Base-by-base conservation (phyloP, 1,139 yeast genomes). In the Torulaspora globosa region DNA sequence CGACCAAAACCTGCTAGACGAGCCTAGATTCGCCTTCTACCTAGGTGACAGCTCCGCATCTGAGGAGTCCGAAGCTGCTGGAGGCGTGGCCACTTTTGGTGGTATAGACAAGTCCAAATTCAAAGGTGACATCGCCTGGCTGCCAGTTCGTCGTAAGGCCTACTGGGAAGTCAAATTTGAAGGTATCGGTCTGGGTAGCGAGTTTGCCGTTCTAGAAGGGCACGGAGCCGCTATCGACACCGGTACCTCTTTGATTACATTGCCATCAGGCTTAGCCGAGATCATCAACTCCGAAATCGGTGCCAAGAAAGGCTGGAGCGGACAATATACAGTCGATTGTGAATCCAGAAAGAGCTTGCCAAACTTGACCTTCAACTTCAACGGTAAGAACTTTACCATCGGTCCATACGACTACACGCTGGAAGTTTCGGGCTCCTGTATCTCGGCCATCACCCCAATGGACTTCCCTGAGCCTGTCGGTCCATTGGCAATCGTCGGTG, bases 141-240 rank as follows among this genome's bases (percentile, higher is more conserved):
- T 92, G 70, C 98, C 98, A 48, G 94, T 92, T 51, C 88, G 98
- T 75, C 87, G 98, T 78, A 87, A 90, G 81, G 98, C 97, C 31
- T 92, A 92, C 78, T 92, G 98, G 98, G 98, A 92, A 75, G 98
- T 92, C 51, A 78, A 84, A 55, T 84, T 92, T 57, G 88, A 88
- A 60, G 90, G 96, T 59, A 74, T 92, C 65, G 87, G 90, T 32
- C 76, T 92, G 53, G 98, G 98, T 59, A 84, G 84, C 55, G 96
- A 92, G 71, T 84, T 78, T 62, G 96, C 97, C 41, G 81, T 77
- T 60, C 79, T 92, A 63, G 78, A 76, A 59, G 73, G 74, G 61
- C 83, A 92, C 52, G 98, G 98, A 68, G 98, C 97, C 60, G 97
- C 96, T 51, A 87, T 92, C 64, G 98, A 92, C 69, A 92, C 98